phyloP scores from a whole-genome alignment of 768 basidiomycete genomes.

The Suillus alpinus region DNA sequence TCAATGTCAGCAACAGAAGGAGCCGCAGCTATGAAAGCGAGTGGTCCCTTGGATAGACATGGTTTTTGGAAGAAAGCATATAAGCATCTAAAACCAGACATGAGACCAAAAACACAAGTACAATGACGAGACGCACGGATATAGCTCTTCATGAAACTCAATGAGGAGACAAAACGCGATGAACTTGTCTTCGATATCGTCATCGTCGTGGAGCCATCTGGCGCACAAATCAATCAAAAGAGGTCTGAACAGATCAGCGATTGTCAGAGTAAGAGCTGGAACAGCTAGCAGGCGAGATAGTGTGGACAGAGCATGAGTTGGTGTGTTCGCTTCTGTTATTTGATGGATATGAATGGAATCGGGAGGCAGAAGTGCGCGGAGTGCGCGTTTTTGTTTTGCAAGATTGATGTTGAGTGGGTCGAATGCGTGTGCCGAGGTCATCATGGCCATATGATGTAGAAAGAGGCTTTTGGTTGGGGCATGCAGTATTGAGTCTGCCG shows the following conservation, averaged over 20 bases:
- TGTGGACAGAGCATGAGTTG: slow-evolving; percentile 43
- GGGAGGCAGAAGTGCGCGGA: slow-evolving; percentile 45
- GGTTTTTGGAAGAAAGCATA: slow-evolving; percentile 46
- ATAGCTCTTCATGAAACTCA: slow-evolving; percentile 70
- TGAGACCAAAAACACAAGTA: slow-evolving; percentile 6
- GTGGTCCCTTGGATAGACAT: slow-evolving; percentile 48
- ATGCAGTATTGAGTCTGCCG: not conserved
- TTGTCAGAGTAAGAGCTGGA: slow-evolving; percentile 58
- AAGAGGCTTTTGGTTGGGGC: not conserved
- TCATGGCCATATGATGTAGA: not conserved
- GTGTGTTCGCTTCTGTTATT: slow-evolving; percentile 39
- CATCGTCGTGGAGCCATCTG: slow-evolving; percentile 66
- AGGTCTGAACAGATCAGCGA: slow-evolving; percentile 72
- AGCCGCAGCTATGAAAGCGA: slow-evolving; percentile 41
- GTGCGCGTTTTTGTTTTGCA: slow-evolving; percentile 45
- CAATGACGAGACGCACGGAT: slow-evolving; percentile 48
- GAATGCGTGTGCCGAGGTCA: slow-evolving; percentile 22
- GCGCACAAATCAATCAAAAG: slow-evolving; percentile 78
- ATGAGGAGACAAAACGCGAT: slow-evolving; percentile 61
- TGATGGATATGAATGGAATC: slow-evolving; percentile 37
- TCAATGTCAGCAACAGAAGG: slow-evolving; percentile 35
- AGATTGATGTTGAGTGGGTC: slow-evolving; percentile 64
- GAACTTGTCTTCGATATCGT: slow-evolving; percentile 49
- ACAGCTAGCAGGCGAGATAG: slow-evolving; percentile 60
- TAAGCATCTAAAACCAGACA: slow-evolving; percentile 45